Conservation (phyloP, 140 eudicot species). For the Oenanthe javanica region DNA sequence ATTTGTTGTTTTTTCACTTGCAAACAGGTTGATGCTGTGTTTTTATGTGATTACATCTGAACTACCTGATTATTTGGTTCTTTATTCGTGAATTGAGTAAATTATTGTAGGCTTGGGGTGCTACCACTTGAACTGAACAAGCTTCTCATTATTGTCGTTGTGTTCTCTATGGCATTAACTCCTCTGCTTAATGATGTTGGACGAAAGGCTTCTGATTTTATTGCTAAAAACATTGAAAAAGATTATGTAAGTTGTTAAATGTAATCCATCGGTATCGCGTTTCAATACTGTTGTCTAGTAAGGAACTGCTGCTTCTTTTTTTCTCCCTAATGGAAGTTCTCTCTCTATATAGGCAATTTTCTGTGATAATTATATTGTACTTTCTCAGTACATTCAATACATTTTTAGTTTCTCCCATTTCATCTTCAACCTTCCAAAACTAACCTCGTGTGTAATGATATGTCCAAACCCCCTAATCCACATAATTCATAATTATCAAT, state of each 20-base stretch:
- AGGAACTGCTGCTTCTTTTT: neutral
- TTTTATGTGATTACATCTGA: neutral
- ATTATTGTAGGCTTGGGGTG: conserved; percentile 80
- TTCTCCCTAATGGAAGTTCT: neutral
- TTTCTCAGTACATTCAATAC: too few species aligned
- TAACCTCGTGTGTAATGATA: too few species aligned
- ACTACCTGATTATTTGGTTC: neutral
- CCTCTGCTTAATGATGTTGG: conserved; percentile 86
- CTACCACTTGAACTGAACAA: conserved; percentile 92
- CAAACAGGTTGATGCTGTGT: conserved; percentile 48
- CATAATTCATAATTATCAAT: too few species aligned
- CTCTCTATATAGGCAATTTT: neutral
- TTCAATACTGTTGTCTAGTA: neutral
- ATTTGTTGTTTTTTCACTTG: conserved; percentile 90
- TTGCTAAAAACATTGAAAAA: conserved; percentile 49
- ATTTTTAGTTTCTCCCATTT: too few species aligned
- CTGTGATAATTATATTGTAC: neutral
- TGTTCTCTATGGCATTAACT: conserved; percentile 89
- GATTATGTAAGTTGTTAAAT: conserved; percentile 43
- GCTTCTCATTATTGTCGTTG: conserved; percentile 93
- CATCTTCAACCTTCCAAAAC: too few species aligned
- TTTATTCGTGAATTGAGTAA: neutral
- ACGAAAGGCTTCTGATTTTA: conserved; percentile 64
- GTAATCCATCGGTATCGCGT: neutral
- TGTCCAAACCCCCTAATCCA: too few species aligned